Evolutionary conservation across 1,284 basidiomycete genomes (phyloP).

Genomic region (Ustilago hordei): DNA sequence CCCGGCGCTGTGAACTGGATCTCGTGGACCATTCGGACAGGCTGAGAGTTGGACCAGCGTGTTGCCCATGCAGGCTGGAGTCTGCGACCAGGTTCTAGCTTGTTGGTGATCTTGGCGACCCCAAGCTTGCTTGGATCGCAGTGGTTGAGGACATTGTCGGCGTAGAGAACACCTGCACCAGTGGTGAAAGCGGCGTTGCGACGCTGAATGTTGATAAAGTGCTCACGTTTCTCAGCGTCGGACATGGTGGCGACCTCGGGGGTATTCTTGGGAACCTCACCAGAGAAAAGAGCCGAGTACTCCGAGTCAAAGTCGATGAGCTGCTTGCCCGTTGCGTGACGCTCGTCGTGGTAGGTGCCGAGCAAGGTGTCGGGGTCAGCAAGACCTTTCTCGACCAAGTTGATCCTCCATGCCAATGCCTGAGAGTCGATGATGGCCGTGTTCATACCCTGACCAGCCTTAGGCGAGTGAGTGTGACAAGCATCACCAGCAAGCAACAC

Average conservation of each 20-base stretch:
- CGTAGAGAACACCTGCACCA: constrained; percentile 61
- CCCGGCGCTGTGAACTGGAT: constrained; percentile 75
- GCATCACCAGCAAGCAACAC: constrained; percentile 71
- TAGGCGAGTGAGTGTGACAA: constrained; percentile 71
- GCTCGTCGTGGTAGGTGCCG: constrained; percentile 70
- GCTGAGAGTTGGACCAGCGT: constrained; percentile 76
- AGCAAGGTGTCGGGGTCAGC: constrained; percentile 67
- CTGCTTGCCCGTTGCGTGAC: constrained; percentile 70
- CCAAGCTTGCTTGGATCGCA: constrained; percentile 57
- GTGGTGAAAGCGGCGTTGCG: constrained; percentile 66
- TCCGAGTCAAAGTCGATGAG: constrained; percentile 70
- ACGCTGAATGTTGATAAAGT: constrained; percentile 64
- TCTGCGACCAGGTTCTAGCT: constrained; percentile 56
- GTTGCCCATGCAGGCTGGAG: constrained; percentile 72
- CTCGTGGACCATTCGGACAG: constrained; percentile 78
- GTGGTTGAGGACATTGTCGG: constrained; percentile 63
- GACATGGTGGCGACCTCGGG: constrained; percentile 58
- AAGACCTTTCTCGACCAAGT: constrained; percentile 71
- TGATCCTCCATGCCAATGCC: constrained; percentile 71
- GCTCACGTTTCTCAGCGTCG: constrained; percentile 57
- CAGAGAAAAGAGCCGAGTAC: constrained; percentile 70
- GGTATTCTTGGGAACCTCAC: constrained; percentile 62
- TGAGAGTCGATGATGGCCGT: constrained; percentile 71
- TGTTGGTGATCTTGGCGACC: constrained; percentile 39
- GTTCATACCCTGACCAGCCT: constrained; percentile 71